These are phyloP conservation scores for Ambrosia artemisiifolia DNA, from an alignment of 129 eudicot species.

Conservation along the genomic window DNA sequence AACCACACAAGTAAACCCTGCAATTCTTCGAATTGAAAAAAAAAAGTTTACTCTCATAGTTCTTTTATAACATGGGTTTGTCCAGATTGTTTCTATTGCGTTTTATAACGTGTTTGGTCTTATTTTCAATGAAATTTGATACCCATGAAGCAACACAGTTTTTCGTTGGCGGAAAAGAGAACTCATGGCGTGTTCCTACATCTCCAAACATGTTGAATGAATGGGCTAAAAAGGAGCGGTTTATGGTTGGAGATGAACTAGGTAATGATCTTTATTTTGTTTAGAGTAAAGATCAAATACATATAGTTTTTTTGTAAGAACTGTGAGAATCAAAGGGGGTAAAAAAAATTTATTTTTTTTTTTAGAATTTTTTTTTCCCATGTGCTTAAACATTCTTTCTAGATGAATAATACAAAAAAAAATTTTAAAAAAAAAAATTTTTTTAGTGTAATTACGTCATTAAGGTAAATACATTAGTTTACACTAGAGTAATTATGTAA, in stretches of 20 bases:
- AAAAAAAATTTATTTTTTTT: too few relatives aligned
- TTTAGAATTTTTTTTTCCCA: too few relatives aligned
- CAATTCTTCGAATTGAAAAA: neutral
- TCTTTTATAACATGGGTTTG: conserved; percentile 13
- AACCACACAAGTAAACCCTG: conserved; percentile 5
- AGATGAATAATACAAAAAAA: too few relatives aligned
- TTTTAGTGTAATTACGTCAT: too few relatives aligned
- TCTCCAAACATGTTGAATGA: conserved; percentile 30
- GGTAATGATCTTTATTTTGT: conserved; percentile 27
- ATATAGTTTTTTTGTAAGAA: too few relatives aligned
- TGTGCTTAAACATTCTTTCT: too few relatives aligned
- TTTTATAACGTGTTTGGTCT: conserved; percentile 19
- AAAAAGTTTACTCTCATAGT: neutral
- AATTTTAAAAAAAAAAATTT: too few relatives aligned
- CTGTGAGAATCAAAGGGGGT: too few relatives aligned
- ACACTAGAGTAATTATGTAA: too few relatives aligned
- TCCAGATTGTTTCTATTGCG: neutral
- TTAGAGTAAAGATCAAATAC: too few relatives aligned
- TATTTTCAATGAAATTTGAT: conserved; percentile 11
- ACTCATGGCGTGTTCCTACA: conserved; percentile 39
- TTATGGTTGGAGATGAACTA: conserved; percentile 46
- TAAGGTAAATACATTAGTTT: too few relatives aligned
- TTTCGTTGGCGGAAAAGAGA: conserved; percentile 27
- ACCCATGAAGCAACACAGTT: conserved; percentile 37
- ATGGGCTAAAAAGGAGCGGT: conserved; percentile 50